Evolutionary conservation across 1,139 yeast genomes (phyloP).

Genomic region (Blastobotrys raffinosifermentans): DNA sequence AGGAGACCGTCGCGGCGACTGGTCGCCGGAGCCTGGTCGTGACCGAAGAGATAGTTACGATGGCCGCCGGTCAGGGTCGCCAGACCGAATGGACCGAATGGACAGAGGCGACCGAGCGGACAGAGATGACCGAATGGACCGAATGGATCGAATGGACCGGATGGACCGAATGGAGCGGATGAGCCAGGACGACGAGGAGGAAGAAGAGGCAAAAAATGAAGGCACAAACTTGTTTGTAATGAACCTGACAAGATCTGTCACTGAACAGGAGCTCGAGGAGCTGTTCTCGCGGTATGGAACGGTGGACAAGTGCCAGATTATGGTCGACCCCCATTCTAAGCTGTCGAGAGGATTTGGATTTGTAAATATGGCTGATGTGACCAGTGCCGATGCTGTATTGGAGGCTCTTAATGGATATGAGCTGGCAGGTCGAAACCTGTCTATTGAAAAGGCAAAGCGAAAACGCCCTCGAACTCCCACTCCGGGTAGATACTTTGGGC

Average conservation of each 20-base stretch:
- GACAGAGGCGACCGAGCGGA: slow-evolving; percentile 5
- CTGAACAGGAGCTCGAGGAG: slow-evolving; percentile 31
- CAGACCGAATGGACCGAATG: slow-evolving; percentile 17
- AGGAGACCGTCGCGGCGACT: slow-evolving; percentile 4
- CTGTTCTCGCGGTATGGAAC: slow-evolving; percentile 31
- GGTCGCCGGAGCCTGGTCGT: slow-evolving; percentile 4
- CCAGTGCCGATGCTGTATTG: slow-evolving; percentile 33
- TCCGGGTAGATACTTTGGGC: slow-evolving; percentile 39
- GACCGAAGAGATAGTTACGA: slow-evolving; percentile 19
- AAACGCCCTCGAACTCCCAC: slow-evolving; percentile 38
- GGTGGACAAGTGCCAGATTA: slow-evolving; percentile 34
- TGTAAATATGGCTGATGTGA: slow-evolving; percentile 32
- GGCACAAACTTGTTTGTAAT: slow-evolving; percentile 37
- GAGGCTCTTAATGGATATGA: slow-evolving; percentile 29
- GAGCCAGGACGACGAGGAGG: slow-evolving; percentile 14
- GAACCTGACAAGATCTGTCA: slow-evolving; percentile 32
- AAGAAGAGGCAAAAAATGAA: slow-evolving; percentile 28
- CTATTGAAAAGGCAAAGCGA: slow-evolving; percentile 35
- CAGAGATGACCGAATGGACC: slow-evolving; percentile 9
- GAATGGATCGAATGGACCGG: no score
- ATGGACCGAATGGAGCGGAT: slow-evolving; percentile 5
- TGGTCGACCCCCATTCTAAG: slow-evolving; percentile 36
- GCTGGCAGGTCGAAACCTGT: slow-evolving; percentile 30
- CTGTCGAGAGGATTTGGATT: slow-evolving; percentile 39
- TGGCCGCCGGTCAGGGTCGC: slow-evolving; percentile 25